phyloP scores from a whole-genome alignment of 2,329 filamentous ascomycete species.

The Ophiostoma triangulosporum region DNA sequence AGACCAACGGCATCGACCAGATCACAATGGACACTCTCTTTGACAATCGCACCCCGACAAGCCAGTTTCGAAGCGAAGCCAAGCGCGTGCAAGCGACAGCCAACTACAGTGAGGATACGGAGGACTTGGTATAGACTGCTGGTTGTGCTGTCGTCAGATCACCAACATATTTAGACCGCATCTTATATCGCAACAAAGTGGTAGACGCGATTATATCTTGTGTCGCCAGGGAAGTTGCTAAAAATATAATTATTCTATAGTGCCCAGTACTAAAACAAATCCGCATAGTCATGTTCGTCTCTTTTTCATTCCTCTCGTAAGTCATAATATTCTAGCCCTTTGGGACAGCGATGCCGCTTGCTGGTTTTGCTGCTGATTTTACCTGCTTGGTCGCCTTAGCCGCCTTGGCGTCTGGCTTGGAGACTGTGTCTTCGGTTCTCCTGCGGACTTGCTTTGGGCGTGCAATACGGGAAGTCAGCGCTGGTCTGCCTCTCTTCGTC shows the following conservation, averaged over 20 bases:
- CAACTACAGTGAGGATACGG: neutral
- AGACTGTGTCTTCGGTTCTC: neutral
- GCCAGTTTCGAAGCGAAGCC: conserved; percentile 6
- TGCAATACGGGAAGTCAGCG: neutral
- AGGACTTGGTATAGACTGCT: neutral
- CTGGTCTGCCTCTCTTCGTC: neutral
- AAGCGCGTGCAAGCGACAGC: neutral
- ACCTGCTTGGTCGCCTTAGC: too few species aligned
- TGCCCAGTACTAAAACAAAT: neutral
- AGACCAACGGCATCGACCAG: conserved; percentile 13
- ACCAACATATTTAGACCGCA: neutral
- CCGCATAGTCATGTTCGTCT: neutral
- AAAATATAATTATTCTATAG: neutral
- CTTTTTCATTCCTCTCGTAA: neutral
- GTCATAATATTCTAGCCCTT: neutral
- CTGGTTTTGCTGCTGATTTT: neutral
- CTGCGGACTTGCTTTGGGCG: neutral
- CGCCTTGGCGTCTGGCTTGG: neutral
- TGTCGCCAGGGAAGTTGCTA: neutral
- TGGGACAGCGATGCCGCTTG: neutral
- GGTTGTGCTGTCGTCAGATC: neutral
- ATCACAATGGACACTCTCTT: conserved; percentile 14
- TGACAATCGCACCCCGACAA: conserved; percentile 6
- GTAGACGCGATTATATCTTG: neutral
- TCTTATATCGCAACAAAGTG: neutral